Evolutionary conservation across 2,329 filamentous ascomycete species (phyloP), one percentile per base, ranked within the genome.

Genomic region (Venturia nashicola): DNA sequence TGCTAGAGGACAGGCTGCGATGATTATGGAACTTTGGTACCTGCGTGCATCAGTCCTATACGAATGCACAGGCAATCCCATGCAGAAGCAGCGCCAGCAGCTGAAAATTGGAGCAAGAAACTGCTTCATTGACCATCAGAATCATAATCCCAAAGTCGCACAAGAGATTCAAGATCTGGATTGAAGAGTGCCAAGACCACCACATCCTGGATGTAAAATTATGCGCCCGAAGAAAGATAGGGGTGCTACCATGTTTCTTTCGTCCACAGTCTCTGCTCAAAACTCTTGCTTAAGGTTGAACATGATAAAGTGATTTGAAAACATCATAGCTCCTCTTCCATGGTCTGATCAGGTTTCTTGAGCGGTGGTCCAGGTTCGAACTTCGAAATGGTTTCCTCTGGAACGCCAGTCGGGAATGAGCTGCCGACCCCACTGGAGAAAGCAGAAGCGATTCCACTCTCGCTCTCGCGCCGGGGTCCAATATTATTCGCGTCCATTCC

Each of bases 261-360:
- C 44, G 20, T 27, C 12, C 20, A 32, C 46, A 11, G 3, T 27
- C 27, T 14, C 8, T 51, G 46, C 46, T 27, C 12, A 14, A 9
- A 51, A 12, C n/a, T 14, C 46, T 51, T 51, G 20, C 14, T 9
- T 16, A 12, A 27, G 20, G 46, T 20, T 20, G 20, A 51, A 14
- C 2, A 27, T 14, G 11, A 27, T 5, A 27, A 9, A 1, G 4
- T n/a, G 43, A 20, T 8, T 51, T 51, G 20, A 11, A 51, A 27
- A 27, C 9, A 36, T 77, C 74, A 79, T 72, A 79, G 71, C 67
- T 79, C 77, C 60, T 72, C 72, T 11, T 69, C 68, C 65, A 74
- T 66, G 44, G 63, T 51, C 42, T 46, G 51, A 7, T 66, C 67
- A 20, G 62, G 66, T 54, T 69, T 69, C 23, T 67, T 72, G 8